phyloP scores from a whole-genome alignment of 1,284 basidiomycete genomes.

The Ganoderma resinaceum region DNA sequence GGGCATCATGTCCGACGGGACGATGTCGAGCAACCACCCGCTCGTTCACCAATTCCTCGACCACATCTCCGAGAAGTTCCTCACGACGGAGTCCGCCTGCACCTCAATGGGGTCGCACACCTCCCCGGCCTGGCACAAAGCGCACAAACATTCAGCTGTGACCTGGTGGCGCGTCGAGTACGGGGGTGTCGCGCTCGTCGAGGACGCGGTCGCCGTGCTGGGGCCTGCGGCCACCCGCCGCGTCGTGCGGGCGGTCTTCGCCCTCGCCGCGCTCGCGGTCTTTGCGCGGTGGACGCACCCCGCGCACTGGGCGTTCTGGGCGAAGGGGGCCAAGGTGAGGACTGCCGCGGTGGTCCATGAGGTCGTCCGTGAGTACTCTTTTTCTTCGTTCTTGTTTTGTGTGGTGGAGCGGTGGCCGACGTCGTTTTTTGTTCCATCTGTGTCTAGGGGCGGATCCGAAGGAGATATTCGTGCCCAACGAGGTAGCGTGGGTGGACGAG shows the following conservation, averaged over 20 bases:
- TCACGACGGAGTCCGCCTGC: background rate
- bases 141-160: background rate
- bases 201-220: background rate
- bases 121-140: background rate
- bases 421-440: too few relatives aligned
- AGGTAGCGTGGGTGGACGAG: background rate
- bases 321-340: constrained; percentile 8
- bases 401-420: background rate
- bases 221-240: background rate
- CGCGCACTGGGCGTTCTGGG: constrained; percentile 37
- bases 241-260: constrained; percentile 30
- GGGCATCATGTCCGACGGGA: too few relatives aligned
- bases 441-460: background rate
- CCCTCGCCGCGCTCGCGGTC: constrained; percentile 33
- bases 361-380: constrained; percentile 15
- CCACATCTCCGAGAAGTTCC: background rate
- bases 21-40: too few relatives aligned
- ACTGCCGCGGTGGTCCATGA: constrained; percentile 25
- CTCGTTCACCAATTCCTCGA: background rate
- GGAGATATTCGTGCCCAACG: background rate
- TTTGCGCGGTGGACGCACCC: constrained; percentile 21
- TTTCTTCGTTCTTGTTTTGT: background rate
- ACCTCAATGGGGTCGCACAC: too few relatives aligned
- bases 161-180: background rate
- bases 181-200: background rate